Percentiles rank a stretch among this genome's conserved stretches.
Evolutionary conservation across 2,329 filamentous ascomycete species (phyloP).

Genomic region (Monosporascus sp.): DNA sequence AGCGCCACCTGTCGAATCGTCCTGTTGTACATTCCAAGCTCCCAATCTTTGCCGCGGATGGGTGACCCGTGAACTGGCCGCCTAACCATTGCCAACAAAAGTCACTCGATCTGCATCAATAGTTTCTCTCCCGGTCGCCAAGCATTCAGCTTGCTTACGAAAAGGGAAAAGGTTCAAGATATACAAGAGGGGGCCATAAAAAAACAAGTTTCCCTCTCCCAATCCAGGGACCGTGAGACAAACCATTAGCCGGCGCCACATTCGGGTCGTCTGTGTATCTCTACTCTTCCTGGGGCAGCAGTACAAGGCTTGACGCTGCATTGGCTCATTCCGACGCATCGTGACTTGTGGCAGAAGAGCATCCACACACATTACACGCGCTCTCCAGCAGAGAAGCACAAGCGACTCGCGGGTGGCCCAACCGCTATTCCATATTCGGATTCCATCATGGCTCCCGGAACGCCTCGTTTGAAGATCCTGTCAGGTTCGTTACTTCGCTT

Average conservation of each 20-base stretch:
- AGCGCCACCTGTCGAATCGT: conserved; percentile 18
- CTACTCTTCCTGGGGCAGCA: conserved; percentile 14
- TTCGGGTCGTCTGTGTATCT: conserved; percentile 21
- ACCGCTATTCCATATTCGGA: conserved; percentile 31
- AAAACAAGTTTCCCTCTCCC: conserved; percentile 12
- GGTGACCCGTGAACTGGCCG: conserved; percentile 11
- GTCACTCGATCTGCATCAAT: conserved; percentile 21
- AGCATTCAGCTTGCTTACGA: conserved; percentile 15
- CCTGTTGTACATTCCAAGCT: conserved; percentile 13
- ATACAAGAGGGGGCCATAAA: conserved; percentile 8
- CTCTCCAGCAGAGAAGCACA: conserved; percentile 16
- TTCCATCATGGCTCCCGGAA: conserved; percentile 52
- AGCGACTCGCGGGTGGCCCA: conserved; percentile 13
- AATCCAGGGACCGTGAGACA: conserved; percentile 18
- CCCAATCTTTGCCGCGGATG: conserved; percentile 21
- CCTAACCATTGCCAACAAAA: conserved; percentile 11
- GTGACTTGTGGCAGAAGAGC: conserved; percentile 8
- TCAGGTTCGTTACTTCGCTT: conserved; percentile 46
- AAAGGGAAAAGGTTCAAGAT: conserved; percentile 13
- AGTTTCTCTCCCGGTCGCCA: conserved; percentile 15
- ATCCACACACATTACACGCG: conserved; percentile 16
- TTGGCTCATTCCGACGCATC: conserved; percentile 24
- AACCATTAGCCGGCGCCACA: conserved; percentile 19
- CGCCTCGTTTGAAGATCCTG: conserved; percentile 55
- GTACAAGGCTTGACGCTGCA: conserved; percentile 17